Base-by-base conservation (phyloP, 2,329 filamentous ascomycete species). In the Proliferodiscus dingleyae region DNA sequence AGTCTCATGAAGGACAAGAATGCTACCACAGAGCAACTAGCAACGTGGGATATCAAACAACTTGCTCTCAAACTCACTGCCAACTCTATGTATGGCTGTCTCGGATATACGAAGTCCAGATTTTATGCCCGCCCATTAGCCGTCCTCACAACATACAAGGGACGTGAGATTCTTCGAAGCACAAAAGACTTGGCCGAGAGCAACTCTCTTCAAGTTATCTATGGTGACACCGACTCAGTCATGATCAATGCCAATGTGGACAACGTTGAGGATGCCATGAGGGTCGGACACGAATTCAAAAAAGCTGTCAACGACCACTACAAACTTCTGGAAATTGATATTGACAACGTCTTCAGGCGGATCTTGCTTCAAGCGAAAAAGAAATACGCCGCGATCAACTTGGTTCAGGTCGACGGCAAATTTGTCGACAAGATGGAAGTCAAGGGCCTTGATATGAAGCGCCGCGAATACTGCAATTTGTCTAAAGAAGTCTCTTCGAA, bases 201-300 rank as follows among this genome's bases (percentile, higher is more conserved):
- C 60, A 90, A 87, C 57, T 84, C 89, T 49, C 77, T 98, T 23
- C 87, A 93, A 61, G 93, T 98, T 65, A 97, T 98, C 53, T 98
- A 98, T 60, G 93, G 93, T 71, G 93, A 98, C 68, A 98, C 93
- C 10, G 93, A 98, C 68, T 98, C 93, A 7, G 93, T 98, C 69
- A 98, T 98, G 93, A 97, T 98, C 73, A 98, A 98, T 63, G 95
- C 93, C 53, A 97, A 97, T 62, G 89, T 93, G 45, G 88, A 96
- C 67, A 95, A 87, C 55, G 86, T 97, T 23, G 81, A 87, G 24
- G 89, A 95, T 60, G 93, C 93, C 2, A 72, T 96, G 58, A 90
- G 87, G 62, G 86, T 98, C 41, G 94, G 93, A 46, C 83, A 89
- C 36, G 89, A 97, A 52, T 97, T 98, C 75, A 97, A 96, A 70